Evolutionary conservation across 306 rosid genomes (phyloP).

Genomic region (Cucurbita maxima): DNA sequence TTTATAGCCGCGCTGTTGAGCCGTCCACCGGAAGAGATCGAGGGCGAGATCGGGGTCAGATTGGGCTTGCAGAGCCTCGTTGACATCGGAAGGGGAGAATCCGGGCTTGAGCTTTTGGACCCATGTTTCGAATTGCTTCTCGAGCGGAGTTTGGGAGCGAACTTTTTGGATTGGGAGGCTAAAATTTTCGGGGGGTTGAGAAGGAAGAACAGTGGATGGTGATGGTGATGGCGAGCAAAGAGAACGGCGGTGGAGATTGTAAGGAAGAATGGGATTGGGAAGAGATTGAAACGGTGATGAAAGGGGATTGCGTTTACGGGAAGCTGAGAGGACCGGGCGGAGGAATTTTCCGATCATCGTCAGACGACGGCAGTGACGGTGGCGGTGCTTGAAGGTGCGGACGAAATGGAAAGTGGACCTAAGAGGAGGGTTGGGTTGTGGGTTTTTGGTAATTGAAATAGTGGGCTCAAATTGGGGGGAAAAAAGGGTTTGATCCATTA

Average conservation of each 20-base stretch:
- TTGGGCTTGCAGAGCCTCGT: constrained; percentile 47
- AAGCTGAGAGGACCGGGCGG: constrained; percentile 17
- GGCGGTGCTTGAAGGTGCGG: neutral
- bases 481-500: neutral
- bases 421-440: neutral
- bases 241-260: constrained; percentile 5
- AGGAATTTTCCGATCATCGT: constrained; percentile 15
- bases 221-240: constrained; percentile 3
- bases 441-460: neutral
- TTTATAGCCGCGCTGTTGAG: constrained; percentile 65
- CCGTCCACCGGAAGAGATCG: constrained; percentile 93
- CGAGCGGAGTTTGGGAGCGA: constrained; percentile 45
- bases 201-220: constrained; percentile 7
- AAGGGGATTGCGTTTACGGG: neutral
- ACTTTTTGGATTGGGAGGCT: neutral
- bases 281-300: constrained; percentile 4
- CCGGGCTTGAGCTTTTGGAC: constrained; percentile 70
- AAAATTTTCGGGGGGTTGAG: constrained; percentile 1
- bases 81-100: constrained; percentile 50
- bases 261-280: constrained; percentile 3
- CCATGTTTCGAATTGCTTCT: constrained; percentile 79
- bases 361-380: neutral
- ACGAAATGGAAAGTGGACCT: neutral
- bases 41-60: constrained; percentile 81
- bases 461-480: neutral